A percentile compares a stretch with the other conserved stretches of the same genome.
phyloP scores from a whole-genome alignment of 768 basidiomycete species.

The Cubamyces lactineus region DNA sequence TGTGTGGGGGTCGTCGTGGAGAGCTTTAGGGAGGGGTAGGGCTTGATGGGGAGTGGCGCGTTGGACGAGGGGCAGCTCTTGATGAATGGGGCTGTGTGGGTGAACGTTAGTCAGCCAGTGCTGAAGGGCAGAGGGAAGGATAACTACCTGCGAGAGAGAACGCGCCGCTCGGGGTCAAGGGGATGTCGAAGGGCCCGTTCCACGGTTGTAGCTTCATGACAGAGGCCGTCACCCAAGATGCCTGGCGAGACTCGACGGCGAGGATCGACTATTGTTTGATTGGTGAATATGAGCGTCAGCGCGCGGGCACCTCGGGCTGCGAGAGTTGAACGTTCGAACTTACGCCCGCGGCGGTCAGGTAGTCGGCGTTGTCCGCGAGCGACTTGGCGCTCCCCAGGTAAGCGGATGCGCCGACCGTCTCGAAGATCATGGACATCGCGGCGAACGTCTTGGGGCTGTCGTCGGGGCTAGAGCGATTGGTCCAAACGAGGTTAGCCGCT shows the following conservation, averaged over 20 bases:
- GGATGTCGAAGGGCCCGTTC: slow-evolving; percentile 50
- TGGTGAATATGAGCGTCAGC: not conserved
- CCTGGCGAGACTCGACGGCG: slow-evolving; percentile 55
- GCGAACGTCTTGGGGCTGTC: slow-evolving; percentile 49
- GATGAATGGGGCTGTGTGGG: slow-evolving; percentile 45
- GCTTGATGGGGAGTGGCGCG: slow-evolving; percentile 50
- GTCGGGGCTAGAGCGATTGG: slow-evolving; percentile 38
- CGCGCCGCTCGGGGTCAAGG: slow-evolving; percentile 40
- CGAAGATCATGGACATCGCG: slow-evolving; percentile 48
- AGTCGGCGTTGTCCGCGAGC: slow-evolving; percentile 42
- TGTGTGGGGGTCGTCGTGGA: slow-evolving; percentile 35
- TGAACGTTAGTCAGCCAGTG: not conserved
- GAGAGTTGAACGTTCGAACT: not conserved
- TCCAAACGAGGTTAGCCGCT: not conserved
- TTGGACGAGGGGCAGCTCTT: slow-evolving; percentile 51
- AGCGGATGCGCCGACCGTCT: slow-evolving; percentile 57
- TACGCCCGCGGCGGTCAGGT: slow-evolving; percentile 54
- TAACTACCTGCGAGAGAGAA: slow-evolving; percentile 45
- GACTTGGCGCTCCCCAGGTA: slow-evolving; percentile 58
- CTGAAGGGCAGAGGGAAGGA: no score
- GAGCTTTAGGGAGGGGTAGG: slow-evolving; percentile 48
- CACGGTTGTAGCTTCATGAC: slow-evolving; percentile 46
- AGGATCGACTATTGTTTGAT: slow-evolving; percentile 46
- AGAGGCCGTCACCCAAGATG: slow-evolving; percentile 51
- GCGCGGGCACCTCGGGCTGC: not conserved